Evolutionary conservation across 106 monocot genomes (phyloP).

Genomic region (Cymbidium sinense): DNA sequence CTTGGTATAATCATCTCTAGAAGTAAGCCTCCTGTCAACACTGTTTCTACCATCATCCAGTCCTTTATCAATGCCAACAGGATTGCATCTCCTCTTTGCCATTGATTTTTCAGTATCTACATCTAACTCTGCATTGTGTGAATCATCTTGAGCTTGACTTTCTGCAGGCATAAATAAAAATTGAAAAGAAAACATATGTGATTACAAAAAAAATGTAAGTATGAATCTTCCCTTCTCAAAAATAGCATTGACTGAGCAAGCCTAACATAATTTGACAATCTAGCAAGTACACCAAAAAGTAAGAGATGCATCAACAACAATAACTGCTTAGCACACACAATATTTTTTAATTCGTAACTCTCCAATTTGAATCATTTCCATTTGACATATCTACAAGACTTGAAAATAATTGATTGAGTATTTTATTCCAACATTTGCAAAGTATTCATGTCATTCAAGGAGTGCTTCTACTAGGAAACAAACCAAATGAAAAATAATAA

Average conservation of each 20-base stretch:
- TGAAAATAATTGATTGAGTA: too few species aligned
- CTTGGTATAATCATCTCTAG: constrained; percentile 40
- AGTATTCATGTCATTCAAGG: too few species aligned
- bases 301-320: too few species aligned
- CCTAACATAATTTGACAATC: too few species aligned
- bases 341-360: background rate
- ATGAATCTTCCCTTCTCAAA: background rate
- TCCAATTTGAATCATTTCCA: background rate
- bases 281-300: too few species aligned
- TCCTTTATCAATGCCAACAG: constrained; percentile 38
- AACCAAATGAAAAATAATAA: too few species aligned
- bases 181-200: background rate
- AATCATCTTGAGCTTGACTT: constrained; percentile 2
- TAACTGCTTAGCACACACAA: background rate
- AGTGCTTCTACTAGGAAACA: too few species aligned
- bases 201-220: background rate
- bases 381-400: too few species aligned
- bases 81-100: constrained; percentile 35
- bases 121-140: constrained; percentile 21
- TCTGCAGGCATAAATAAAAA: background rate
- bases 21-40: constrained; percentile 27
- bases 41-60: constrained; percentile 28
- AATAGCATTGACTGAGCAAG: background rate
- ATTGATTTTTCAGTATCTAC: constrained; percentile 32
- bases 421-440: too few species aligned